Evolutionary conservation across 2,329 filamentous ascomycete species (phyloP).

Genomic region (Cercospora sp.): DNA sequence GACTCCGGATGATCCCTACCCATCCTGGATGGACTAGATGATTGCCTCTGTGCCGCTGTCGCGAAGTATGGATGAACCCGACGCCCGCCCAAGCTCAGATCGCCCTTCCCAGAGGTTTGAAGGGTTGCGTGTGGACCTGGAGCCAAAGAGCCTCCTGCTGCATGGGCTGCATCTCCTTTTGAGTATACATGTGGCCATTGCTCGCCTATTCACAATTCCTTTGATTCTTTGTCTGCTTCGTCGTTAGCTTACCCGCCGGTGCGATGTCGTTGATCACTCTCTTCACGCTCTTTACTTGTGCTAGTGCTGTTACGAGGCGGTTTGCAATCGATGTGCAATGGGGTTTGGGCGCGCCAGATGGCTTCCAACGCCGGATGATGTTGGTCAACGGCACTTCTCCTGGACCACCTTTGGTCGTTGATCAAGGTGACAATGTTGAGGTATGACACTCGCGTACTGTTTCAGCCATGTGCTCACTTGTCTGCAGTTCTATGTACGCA

Average conservation of each 20-base stretch:
- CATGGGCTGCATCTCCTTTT: background rate
- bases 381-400: slow-evolving; percentile 23
- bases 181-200: slow-evolving; percentile 8
- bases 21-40: background rate
- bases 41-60: background rate
- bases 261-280: slow-evolving; percentile 14
- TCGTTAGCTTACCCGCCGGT: slow-evolving; percentile 1
- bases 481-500: slow-evolving; percentile 21
- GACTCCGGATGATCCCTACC: slow-evolving; percentile 2
- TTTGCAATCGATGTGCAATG: slow-evolving; percentile 17
- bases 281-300: slow-evolving; percentile 9
- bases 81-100: slow-evolving; percentile 3
- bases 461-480: background rate
- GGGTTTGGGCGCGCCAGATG: slow-evolving; percentile 22
- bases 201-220: background rate
- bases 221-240: background rate
- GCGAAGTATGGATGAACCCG: slow-evolving; percentile 10
- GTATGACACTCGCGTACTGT: background rate
- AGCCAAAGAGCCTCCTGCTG: slow-evolving; percentile 1
- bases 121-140: slow-evolving; percentile 8
- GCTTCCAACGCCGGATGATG: slow-evolving; percentile 18
- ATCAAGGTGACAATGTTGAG: slow-evolving; percentile 24
- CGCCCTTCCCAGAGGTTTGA: slow-evolving; percentile 11
- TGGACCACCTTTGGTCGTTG: slow-evolving; percentile 20
- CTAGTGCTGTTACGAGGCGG: slow-evolving; percentile 10